Percentiles rank a stretch among this genome's conserved stretches.
phyloP scores from a whole-genome alignment of 306 rosid species.

The Betula pendula region DNA sequence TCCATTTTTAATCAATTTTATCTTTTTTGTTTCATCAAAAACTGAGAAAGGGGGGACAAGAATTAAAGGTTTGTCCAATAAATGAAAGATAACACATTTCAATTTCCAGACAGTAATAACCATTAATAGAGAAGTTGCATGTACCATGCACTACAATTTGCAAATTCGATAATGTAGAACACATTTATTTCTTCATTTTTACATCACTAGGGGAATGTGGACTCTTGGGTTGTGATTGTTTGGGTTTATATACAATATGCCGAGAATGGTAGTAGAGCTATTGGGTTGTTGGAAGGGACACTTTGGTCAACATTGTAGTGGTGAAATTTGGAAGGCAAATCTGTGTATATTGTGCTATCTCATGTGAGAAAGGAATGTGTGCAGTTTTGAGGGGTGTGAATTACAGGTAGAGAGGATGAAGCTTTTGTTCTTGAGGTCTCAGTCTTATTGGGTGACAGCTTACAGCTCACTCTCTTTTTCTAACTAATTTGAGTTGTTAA shows the following conservation, averaged over 20 bases:
- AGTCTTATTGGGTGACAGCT: too few relatives aligned
- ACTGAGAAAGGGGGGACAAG: background rate
- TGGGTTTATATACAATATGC: too few relatives aligned
- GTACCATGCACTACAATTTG: background rate
- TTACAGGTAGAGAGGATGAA: background rate
- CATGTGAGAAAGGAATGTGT: background rate
- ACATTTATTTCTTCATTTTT: background rate
- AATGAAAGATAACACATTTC: background rate
- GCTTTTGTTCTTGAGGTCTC: too few relatives aligned
- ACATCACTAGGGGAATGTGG: background rate
- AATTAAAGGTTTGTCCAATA: background rate
- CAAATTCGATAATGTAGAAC: background rate
- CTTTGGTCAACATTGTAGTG: background rate
- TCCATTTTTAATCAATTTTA: too few relatives aligned
- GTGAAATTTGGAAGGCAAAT: background rate
- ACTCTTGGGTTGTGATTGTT: too few relatives aligned
- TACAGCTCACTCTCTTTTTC: too few relatives aligned
- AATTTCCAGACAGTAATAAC: background rate
- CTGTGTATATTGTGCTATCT: background rate
- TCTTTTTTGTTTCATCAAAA: background rate
- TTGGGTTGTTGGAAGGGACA: background rate
- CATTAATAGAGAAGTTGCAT: background rate
- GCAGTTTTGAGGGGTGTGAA: background rate
- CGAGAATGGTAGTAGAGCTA: too few relatives aligned
- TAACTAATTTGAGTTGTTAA: too few relatives aligned